Evolutionary conservation across 257 asterid species (phyloP).

Genomic region (Salvia splendens): DNA sequence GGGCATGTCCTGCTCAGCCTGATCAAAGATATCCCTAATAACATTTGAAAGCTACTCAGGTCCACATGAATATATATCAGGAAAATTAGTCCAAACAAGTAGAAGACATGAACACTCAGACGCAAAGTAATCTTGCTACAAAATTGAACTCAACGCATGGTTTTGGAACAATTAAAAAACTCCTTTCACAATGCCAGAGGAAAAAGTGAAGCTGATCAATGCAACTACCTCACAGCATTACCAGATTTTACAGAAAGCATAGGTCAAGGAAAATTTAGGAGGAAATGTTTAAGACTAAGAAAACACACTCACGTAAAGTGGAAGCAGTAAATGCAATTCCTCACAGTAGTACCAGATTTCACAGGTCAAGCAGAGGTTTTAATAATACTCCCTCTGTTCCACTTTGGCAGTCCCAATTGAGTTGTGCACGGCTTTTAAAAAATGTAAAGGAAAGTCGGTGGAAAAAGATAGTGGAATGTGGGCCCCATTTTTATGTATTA

Average conservation of each 20-base stretch:
- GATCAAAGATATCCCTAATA: slow-evolving; percentile 74
- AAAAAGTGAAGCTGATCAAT: neutral
- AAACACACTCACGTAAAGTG: too few relatives aligned
- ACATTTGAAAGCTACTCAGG: slow-evolving; percentile 22
- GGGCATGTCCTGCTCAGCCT: slow-evolving; percentile 83
- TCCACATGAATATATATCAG: neutral
- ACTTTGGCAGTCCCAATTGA: too few relatives aligned
- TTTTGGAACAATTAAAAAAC: neutral
- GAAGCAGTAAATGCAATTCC: neutral
- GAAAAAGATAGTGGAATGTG: too few relatives aligned
- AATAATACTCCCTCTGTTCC: too few relatives aligned
- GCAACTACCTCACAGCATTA: neutral
- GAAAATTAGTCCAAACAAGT: neutral
- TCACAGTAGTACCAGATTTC: neutral
- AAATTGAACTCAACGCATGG: neutral
- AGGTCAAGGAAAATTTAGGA: neutral
- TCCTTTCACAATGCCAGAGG: neutral
- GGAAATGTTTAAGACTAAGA: neutral
- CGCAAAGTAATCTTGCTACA: neutral
- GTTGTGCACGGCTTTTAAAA: too few relatives aligned
- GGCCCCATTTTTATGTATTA: too few relatives aligned
- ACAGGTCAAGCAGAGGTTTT: neutral
- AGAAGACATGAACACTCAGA: neutral
- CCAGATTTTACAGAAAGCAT: neutral
- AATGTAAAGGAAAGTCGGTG: too few relatives aligned